These are phyloP conservation scores for Trapa bicornis DNA, from an alignment of 345 rosid species.

Conservation along the genomic window DNA sequence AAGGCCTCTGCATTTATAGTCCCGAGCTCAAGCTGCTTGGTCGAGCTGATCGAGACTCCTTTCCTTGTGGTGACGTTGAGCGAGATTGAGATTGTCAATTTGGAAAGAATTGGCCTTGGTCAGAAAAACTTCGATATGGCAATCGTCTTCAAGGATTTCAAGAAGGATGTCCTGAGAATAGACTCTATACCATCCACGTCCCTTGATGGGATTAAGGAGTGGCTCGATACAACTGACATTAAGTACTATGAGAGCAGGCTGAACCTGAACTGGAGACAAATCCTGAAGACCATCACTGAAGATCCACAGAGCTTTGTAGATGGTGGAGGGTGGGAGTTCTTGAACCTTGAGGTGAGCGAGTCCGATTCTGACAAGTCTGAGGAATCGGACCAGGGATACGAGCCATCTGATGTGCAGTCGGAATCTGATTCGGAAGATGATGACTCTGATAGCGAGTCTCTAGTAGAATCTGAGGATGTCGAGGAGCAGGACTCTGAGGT, in stretches of 20 bases:
- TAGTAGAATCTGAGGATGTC: slow-evolving; percentile 80
- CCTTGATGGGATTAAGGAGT: slow-evolving; percentile 77
- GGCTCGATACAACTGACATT: slow-evolving; percentile 87
- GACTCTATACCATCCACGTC: slow-evolving; percentile 78
- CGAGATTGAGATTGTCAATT: slow-evolving; percentile 93
- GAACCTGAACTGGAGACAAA: slow-evolving; percentile 91
- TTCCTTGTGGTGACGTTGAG: slow-evolving; percentile 68
- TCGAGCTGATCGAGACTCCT: slow-evolving; percentile 75
- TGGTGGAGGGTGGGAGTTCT: slow-evolving; percentile 90
- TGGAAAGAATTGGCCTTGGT: slow-evolving; percentile 90
- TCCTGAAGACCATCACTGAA: slow-evolving; percentile 76
- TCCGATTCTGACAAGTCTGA: slow-evolving; percentile 69
- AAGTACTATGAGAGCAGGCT: slow-evolving; percentile 91
- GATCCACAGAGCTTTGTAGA: slow-evolving; percentile 81
- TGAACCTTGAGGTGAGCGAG: slow-evolving; percentile 78
- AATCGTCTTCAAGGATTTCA: slow-evolving; percentile 85
- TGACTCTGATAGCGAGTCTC: slow-evolving; percentile 55
- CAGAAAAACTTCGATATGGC: slow-evolving; percentile 94
- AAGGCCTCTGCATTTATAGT: slow-evolving; percentile 72
- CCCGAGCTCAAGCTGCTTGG: slow-evolving; percentile 83
- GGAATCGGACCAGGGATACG: slow-evolving; percentile 86
- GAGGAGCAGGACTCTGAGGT: slow-evolving; percentile 65
- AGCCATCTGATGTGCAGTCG: slow-evolving; percentile 67
- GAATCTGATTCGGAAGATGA: slow-evolving; percentile 80
- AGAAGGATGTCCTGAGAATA: slow-evolving; percentile 70